These are phyloP conservation scores for Naegleria fowleri DNA, from an alignment of 208 protist genomes.

Conservation along the genomic window DNA sequence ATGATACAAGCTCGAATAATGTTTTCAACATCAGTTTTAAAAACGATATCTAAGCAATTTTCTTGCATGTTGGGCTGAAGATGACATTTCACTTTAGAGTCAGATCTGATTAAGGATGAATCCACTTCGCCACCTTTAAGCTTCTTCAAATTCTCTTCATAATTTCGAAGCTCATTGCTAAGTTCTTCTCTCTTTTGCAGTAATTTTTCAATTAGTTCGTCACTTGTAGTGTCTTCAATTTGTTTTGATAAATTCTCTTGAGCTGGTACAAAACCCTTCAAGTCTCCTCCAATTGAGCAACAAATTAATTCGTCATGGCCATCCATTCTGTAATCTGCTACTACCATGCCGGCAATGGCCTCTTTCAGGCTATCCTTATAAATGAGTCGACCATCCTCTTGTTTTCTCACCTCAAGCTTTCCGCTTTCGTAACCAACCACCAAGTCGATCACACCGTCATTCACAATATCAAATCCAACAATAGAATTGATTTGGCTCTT, in stretches of 20 bases:
- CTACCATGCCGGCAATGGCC: constrained; percentile 66
- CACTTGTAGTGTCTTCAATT: constrained; percentile 41
- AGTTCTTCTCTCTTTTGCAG: constrained; percentile 51
- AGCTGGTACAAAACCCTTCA: constrained; percentile 63
- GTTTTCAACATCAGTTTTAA: constrained; percentile 42
- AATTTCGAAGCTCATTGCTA: constrained; percentile 58
- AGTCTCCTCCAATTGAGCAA: constrained; percentile 69
- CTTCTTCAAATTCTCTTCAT: constrained; percentile 63
- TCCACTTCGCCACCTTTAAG: constrained; percentile 60
- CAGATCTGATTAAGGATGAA: constrained; percentile 53
- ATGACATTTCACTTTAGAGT: constrained; percentile 48
- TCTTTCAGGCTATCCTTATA: constrained; percentile 64
- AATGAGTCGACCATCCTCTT: constrained; percentile 60
- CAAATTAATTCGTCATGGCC: constrained; percentile 65
- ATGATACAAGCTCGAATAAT: constrained; percentile 67
- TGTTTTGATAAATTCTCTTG: constrained; percentile 32
- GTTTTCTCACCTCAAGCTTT: constrained; percentile 66
- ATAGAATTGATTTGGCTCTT: constrained; percentile 66
- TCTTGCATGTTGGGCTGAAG: constrained; percentile 41
- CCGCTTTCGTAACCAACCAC: constrained; percentile 76
- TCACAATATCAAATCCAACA: constrained; percentile 78
- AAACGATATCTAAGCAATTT: constrained; percentile 46
- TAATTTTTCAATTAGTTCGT: constrained; percentile 52
- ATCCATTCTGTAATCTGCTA: constrained; percentile 78
- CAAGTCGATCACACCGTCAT: constrained; percentile 79